Conservation (phyloP, 1,284 basidiomycete genomes). For the Inonotus obliquus region DNA sequence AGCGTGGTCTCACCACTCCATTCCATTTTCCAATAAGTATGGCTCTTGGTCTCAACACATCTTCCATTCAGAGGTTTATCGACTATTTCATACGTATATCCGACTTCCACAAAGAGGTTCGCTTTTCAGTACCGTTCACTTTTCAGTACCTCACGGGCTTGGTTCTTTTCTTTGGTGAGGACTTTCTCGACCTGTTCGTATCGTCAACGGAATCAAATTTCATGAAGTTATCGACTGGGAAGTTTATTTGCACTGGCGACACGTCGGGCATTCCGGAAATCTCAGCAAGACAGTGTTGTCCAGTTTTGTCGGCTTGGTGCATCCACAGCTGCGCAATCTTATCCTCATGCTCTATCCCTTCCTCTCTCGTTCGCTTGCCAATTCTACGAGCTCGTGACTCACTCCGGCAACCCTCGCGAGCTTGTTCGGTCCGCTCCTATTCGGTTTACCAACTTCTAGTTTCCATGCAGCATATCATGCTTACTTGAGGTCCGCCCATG, state of each 20-base stretch:
- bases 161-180: conserved; percentile 87
- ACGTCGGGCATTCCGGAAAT: conserved; percentile 7
- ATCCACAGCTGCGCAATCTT: conserved; percentile 51
- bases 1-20: conserved; percentile 75
- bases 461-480: conserved; percentile 77
- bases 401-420: conserved; percentile 81
- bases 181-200: conserved; percentile 64
- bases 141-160: conserved; percentile 81
- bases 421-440: conserved; percentile 84
- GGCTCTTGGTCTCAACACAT: conserved; percentile 76
- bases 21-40: conserved; percentile 86
- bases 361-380: conserved; percentile 73
- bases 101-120: conserved; percentile 59
- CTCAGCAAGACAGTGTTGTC: conserved; percentile 69
- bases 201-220: conserved; percentile 59
- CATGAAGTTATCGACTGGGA: conserved; percentile 77
- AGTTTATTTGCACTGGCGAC: conserved; percentile 68
- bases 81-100: conserved; percentile 61
- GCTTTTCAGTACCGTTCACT: no score
- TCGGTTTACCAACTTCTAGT: conserved; percentile 60
- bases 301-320: conserved; percentile 51
- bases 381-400: conserved; percentile 76
- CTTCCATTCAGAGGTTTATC: conserved; percentile 70
- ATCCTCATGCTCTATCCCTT: conserved; percentile 68
- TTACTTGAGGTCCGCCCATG: conserved; percentile 77